Conservation (phyloP, 2,329 filamentous ascomycete genomes). For the Colletotrichum horii region DNA sequence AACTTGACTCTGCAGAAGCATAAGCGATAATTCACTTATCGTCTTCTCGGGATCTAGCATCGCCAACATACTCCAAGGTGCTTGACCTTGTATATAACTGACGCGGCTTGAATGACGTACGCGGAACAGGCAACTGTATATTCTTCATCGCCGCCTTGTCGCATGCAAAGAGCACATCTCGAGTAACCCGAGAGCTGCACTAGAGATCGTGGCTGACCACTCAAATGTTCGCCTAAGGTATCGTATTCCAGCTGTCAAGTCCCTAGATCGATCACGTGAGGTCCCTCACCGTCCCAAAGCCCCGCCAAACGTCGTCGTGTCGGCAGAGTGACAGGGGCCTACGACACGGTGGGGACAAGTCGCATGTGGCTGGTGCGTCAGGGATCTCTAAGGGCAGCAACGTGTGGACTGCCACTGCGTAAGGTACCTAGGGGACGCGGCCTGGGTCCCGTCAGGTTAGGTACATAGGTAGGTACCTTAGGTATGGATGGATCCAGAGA, state of each 20-base stretch:
- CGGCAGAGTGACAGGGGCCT: conserved; percentile 14
- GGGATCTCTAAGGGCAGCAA: conserved; percentile 13
- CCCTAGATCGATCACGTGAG: not conserved
- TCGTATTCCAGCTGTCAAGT: not conserved
- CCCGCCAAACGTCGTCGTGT: conserved; percentile 7
- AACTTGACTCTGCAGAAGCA: not conserved
- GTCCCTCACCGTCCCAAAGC: not conserved
- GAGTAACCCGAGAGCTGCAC: not conserved
- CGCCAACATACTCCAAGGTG: not conserved
- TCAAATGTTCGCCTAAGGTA: not conserved
- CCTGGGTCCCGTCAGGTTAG: not conserved
- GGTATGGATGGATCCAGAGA: no score
- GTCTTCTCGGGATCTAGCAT: not conserved
- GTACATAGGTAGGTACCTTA: no score
- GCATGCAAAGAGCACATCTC: not conserved
- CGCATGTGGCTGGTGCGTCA: conserved; percentile 21
- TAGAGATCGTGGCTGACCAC: not conserved
- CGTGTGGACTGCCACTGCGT: not conserved
- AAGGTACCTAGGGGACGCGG: not conserved
- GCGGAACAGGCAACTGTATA: not conserved
- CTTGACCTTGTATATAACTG: not conserved
- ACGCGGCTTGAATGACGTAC: conserved; percentile 11
- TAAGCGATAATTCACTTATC: not conserved
- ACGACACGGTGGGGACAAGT: conserved; percentile 3
- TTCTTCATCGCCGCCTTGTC: not conserved